Evolutionary conservation across 208 protist genomes (phyloP).

Genomic region (Herpetomonas muscarum): DNA sequence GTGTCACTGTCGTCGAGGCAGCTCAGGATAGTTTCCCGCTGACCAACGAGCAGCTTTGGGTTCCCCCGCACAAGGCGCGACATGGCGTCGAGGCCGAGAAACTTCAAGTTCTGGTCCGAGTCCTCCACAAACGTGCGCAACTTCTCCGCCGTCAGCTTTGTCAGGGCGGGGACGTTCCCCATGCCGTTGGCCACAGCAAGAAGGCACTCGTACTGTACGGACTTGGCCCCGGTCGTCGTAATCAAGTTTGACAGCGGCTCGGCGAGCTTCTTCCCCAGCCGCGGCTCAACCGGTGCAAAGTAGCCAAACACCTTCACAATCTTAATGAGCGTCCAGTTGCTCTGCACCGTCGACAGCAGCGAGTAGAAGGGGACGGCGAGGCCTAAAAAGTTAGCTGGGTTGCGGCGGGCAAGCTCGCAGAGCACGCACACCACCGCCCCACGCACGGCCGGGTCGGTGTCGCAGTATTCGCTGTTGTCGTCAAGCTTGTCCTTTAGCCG

Average conservation of each 20-base stretch:
- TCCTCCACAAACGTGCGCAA: conserved; percentile 96
- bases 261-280: conserved; percentile 97
- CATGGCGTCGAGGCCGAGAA: conserved; percentile 95
- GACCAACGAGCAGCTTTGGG: conserved; percentile 90
- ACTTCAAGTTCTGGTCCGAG: conserved; percentile 98
- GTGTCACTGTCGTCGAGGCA: conserved; percentile 96
- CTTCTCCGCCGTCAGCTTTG: conserved; percentile 93
- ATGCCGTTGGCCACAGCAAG: conserved; percentile 91
- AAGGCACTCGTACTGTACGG: conserved; percentile 96
- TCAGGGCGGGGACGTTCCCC: conserved; percentile 68
- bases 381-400: conserved; percentile 97
- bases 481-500: conserved; percentile 96
- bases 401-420: conserved; percentile 97
- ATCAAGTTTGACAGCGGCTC: conserved; percentile 96
- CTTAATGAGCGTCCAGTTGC: conserved; percentile 99
- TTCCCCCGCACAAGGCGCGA: conserved; percentile 88
- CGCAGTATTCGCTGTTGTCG: conserved; percentile 80
- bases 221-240: conserved; percentile 94
- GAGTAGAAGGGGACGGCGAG: conserved; percentile 97
- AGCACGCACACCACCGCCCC: conserved; percentile 97
- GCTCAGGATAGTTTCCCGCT: conserved; percentile 87
- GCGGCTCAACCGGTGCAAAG: conserved; percentile 94
- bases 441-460: conserved; percentile 88
- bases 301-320: conserved; percentile 98
- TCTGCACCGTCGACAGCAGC: conserved; percentile 90